Evolutionary conservation across 1,139 yeast genomes (phyloP).

Genomic region (Yamadazyma aaseri): DNA sequence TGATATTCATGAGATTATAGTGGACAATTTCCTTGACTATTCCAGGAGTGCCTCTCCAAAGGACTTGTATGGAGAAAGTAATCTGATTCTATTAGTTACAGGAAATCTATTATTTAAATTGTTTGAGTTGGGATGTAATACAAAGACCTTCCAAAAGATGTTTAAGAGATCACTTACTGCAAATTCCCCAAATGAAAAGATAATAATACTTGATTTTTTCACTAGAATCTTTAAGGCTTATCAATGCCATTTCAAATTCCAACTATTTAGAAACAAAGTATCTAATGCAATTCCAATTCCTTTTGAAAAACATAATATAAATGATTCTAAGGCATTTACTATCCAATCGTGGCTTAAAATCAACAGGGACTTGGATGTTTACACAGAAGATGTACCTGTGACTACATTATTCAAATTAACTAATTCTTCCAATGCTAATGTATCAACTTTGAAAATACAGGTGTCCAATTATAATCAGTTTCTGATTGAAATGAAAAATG

Average conservation of each 20-base stretch:
- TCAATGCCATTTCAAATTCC: constrained; percentile 30
- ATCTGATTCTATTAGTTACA: constrained; percentile 20
- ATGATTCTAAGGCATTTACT: constrained; percentile 21
- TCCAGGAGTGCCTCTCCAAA: neutral
- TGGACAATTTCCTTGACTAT: constrained; percentile 18
- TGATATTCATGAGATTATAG: constrained; percentile 21
- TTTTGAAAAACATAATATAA: constrained; percentile 18
- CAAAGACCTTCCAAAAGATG: constrained; percentile 20
- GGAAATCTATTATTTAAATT: constrained; percentile 26
- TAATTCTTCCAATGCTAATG: constrained; percentile 22
- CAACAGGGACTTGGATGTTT: constrained; percentile 8
- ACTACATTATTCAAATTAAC: constrained; percentile 29
- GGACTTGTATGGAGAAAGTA: constrained; percentile 7
- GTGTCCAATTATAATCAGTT: constrained; percentile 33
- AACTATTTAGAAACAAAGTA: constrained; percentile 24
- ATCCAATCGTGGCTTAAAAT: constrained; percentile 41
- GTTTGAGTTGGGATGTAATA: constrained; percentile 38
- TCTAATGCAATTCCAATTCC: constrained; percentile 25
- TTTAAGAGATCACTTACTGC: constrained; percentile 19
- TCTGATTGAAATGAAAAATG: constrained; percentile 29
- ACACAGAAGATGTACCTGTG: constrained; percentile 16
- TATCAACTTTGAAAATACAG: constrained; percentile 27
- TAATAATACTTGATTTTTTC: constrained; percentile 26
- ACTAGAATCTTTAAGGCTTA: constrained; percentile 22
- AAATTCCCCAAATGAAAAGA: constrained; percentile 12